phyloP scores from a whole-genome alignment of 306 rosid genomes.

The Prunus mume region DNA sequence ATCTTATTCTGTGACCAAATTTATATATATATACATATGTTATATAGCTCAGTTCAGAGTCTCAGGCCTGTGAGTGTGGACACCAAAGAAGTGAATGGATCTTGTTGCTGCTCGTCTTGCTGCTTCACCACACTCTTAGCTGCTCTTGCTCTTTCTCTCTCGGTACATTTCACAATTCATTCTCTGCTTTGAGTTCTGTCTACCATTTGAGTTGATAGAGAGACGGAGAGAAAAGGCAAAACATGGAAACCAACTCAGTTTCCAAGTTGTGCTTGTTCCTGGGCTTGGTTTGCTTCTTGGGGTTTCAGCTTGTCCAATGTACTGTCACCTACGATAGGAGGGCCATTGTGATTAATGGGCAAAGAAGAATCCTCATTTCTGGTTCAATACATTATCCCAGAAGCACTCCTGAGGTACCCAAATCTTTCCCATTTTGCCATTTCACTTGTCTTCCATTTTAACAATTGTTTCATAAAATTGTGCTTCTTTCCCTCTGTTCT shows the following conservation, averaged over 20 bases:
- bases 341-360: conserved; percentile 86
- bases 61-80: conserved; percentile 24
- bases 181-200: conserved; percentile 17
- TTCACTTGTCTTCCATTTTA: neutral
- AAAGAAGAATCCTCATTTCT: conserved; percentile 89
- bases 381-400: conserved; percentile 99
- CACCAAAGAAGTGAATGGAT: conserved; percentile 32
- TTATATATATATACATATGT: conserved; percentile 15
- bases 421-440: neutral
- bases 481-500: neutral
- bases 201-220: neutral
- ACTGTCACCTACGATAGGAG: conserved; percentile 82
- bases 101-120: conserved; percentile 14
- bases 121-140: conserved; percentile 17
- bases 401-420: conserved; percentile 90
- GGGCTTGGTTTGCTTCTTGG: conserved; percentile 40
- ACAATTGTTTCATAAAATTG: conserved; percentile 2
- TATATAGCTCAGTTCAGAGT: conserved; percentile 27
- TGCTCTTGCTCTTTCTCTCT: neutral
- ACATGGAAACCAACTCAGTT: conserved; percentile 59
- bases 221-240: conserved; percentile 3
- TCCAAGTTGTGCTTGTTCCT: conserved; percentile 46
- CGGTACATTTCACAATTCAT: conserved; percentile 16
- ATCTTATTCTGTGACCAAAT: neutral
- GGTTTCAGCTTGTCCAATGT: conserved; percentile 51